Evolutionary conservation across 305 asterid genomes (phyloP).

Genomic region (Fraxinus dipetala): DNA sequence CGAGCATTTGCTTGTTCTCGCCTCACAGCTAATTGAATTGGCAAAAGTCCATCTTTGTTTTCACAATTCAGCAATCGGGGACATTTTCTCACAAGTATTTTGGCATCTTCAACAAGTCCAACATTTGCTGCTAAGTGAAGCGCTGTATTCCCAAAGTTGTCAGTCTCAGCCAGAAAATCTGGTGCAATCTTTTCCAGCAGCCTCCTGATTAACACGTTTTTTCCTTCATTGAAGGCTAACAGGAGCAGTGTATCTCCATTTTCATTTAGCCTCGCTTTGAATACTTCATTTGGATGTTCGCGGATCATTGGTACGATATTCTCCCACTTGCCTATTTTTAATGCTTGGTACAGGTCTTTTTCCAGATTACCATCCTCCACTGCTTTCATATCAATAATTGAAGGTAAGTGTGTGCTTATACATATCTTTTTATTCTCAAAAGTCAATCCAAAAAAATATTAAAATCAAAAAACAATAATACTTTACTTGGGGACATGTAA

Average conservation of each 20-base stretch:
- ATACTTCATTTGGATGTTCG: no score
- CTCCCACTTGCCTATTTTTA: not conserved
- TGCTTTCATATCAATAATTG: not conserved
- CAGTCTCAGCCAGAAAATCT: not conserved
- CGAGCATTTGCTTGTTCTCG: not conserved
- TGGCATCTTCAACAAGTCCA: not conserved
- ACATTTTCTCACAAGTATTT: not conserved
- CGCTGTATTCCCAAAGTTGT: not conserved
- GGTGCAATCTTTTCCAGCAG: not conserved
- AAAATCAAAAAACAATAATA: no score
- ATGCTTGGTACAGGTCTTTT: not conserved
- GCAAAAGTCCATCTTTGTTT: constrained; percentile 2
- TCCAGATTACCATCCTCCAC: no score
- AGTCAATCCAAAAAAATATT: no score
- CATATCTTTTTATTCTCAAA: not conserved
- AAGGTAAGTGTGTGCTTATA: not conserved
- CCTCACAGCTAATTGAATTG: constrained; percentile 19
- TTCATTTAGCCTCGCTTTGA: not conserved
- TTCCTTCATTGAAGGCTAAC: not conserved
- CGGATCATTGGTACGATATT: not conserved
- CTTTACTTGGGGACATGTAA: not conserved
- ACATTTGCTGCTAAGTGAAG: not conserved
- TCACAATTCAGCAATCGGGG: not conserved
- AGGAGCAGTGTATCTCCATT: not conserved
- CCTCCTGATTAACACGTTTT: not conserved